These are phyloP conservation scores for Rhododendron mucronatum DNA, from an alignment of 148 eudicot genomes.

Conservation along the genomic window DNA sequence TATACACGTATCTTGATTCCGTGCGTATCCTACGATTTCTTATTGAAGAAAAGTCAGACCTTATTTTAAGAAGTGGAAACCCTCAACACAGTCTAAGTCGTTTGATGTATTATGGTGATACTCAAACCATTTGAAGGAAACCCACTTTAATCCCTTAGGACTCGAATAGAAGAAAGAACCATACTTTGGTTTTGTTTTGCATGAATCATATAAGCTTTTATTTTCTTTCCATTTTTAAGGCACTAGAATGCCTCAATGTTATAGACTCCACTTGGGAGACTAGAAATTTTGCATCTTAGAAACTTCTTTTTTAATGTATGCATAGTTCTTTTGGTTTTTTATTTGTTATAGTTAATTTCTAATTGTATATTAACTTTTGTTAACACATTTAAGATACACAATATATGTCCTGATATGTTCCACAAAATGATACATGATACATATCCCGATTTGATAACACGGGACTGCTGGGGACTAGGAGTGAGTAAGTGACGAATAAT, in stretches of 20 bases:
- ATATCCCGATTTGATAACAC: background rate
- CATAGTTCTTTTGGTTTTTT: too few relatives aligned
- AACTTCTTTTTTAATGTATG: background rate
- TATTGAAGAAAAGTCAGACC: background rate
- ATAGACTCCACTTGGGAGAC: background rate
- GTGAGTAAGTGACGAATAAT: background rate
- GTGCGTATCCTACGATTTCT: too few relatives aligned
- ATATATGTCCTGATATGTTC: background rate
- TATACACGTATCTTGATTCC: background rate
- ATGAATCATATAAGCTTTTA: background rate
- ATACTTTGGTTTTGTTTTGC: background rate
- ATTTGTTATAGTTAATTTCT: background rate
- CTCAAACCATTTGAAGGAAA: background rate
- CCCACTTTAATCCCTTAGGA: background rate
- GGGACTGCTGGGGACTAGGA: background rate
- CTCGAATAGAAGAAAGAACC: background rate
- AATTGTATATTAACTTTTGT: background rate
- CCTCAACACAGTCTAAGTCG: background rate
- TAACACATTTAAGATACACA: background rate
- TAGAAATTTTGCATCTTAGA: too few relatives aligned
- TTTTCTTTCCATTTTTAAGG: background rate
- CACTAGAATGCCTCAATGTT: background rate
- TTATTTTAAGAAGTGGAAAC: background rate
- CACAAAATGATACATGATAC: background rate
- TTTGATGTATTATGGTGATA: background rate